phyloP scores from a whole-genome alignment of 441 rosid genomes.

The Isatis lusitanica region DNA sequence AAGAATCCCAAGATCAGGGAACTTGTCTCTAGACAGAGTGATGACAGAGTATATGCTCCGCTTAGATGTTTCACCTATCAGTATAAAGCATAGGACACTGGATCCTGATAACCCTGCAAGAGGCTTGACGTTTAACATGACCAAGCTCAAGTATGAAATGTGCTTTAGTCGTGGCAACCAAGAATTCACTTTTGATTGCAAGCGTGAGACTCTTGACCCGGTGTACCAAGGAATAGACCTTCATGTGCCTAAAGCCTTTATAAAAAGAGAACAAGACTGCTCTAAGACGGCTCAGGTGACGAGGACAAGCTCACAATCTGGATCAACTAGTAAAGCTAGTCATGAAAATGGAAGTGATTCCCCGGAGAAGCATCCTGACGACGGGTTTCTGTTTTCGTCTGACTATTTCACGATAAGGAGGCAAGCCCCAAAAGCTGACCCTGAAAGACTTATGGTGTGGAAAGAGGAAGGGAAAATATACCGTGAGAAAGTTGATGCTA shows the following conservation, averaged over 20 bases:
- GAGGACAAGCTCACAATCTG: slow-evolving; percentile 62
- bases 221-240: slow-evolving; percentile 94
- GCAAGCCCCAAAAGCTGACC: slow-evolving; percentile 95
- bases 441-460: slow-evolving; percentile 86
- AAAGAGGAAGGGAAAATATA: slow-evolving; percentile 96
- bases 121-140: slow-evolving; percentile 75
- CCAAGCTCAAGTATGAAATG: slow-evolving; percentile 80
- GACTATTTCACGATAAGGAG: slow-evolving; percentile 94
- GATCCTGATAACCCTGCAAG: slow-evolving; percentile 88
- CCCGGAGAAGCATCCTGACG: slow-evolving; percentile 83
- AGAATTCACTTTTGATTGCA: slow-evolving; percentile 82
- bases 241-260: slow-evolving; percentile 70
- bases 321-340: slow-evolving; percentile 52
- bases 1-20: slow-evolving; percentile 85
- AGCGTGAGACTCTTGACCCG: slow-evolving; percentile 89
- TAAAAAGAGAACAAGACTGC: slow-evolving; percentile 58
- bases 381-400: slow-evolving; percentile 90
- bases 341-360: slow-evolving; percentile 50
- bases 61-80: slow-evolving; percentile 67
- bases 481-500: slow-evolving; percentile 83
- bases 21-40: slow-evolving; percentile 86
- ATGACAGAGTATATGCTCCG: slow-evolving; percentile 96
- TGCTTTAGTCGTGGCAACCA: slow-evolving; percentile 86
- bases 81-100: slow-evolving; percentile 73
- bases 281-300: slow-evolving; percentile 55